Conservation (phyloP, 2,329 filamentous ascomycete genomes). For the Sporothrix protearum region DNA sequence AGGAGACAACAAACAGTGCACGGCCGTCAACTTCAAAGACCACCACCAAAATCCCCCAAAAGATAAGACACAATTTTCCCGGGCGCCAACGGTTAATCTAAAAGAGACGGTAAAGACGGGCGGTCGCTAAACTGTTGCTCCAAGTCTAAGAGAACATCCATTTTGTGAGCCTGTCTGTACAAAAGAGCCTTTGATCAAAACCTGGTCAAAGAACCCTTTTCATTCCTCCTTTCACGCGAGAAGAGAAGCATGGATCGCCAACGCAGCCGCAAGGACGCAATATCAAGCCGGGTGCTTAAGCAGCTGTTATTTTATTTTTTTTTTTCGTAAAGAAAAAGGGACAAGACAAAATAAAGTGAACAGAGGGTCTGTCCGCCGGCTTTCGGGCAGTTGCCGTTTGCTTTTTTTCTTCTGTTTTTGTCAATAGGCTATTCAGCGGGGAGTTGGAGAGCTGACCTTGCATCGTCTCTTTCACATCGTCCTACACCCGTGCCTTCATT, state of each 20-base stretch:
- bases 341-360: neutral
- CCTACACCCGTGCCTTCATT: too few species aligned
- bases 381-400: constrained; percentile 2
- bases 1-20: neutral
- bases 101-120: neutral
- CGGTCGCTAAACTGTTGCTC: neutral
- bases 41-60: neutral
- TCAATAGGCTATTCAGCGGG: neutral
- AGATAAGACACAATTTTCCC: neutral
- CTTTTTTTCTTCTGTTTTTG: neutral
- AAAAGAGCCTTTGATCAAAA: neutral
- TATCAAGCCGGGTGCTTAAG: neutral
- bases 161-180: too few species aligned
- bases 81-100: constrained; percentile 6
- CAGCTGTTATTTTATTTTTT: too few species aligned
- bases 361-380: constrained; percentile 8
- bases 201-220: constrained; percentile 6
- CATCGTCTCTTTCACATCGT: too few species aligned
- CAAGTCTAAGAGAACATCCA: neutral
- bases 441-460: neutral
- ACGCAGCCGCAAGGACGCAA: neutral
- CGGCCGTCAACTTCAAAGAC: neutral
- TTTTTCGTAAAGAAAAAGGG: neutral
- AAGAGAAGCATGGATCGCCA: constrained; percentile 4
- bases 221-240: neutral